A percentile compares a stretch with the other conserved stretches of the same genome.
Conservation (phyloP, 106 monocot genomes). For the Chionographis japonica region DNA sequence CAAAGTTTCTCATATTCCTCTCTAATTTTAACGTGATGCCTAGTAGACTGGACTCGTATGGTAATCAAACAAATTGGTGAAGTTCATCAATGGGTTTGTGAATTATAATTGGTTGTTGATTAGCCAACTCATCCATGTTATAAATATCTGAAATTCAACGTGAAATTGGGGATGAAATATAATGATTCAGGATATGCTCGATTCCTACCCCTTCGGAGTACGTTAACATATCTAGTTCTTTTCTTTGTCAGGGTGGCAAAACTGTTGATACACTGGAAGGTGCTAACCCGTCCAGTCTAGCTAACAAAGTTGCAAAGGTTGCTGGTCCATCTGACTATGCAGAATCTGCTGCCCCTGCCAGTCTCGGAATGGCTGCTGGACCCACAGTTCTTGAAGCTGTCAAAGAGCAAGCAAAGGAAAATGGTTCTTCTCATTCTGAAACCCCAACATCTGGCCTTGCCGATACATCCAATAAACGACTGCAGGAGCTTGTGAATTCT, state of each 20-base stretch:
- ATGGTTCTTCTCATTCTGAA: constrained; percentile 20
- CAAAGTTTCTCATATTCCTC: too few relatives aligned
- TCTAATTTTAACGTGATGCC: too few relatives aligned
- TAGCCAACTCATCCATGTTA: too few relatives aligned
- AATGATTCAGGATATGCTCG: too few relatives aligned
- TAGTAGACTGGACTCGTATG: too few relatives aligned
- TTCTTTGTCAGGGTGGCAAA: constrained; percentile 64
- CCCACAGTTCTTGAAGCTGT: constrained; percentile 66
- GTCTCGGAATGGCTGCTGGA: constrained; percentile 82
- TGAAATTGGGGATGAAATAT: too few relatives aligned
- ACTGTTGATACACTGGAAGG: constrained; percentile 83
- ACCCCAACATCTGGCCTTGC: constrained; percentile 7
- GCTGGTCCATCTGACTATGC: constrained; percentile 43
- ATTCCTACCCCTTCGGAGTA: too few relatives aligned
- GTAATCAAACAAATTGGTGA: too few relatives aligned
- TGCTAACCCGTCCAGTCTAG: constrained; percentile 73
- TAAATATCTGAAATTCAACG: too few relatives aligned
- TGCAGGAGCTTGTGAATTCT: constrained; percentile 68
- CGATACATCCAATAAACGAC: constrained; percentile 36
- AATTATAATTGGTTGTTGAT: too few relatives aligned
- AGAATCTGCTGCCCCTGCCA: constrained; percentile 78
- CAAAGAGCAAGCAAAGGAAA: constrained; percentile 53
- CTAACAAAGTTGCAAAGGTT: constrained; percentile 86
- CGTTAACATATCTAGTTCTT: not conserved
- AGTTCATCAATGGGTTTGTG: too few relatives aligned